Evolutionary conservation across 306 rosid genomes (phyloP).

Genomic region (Gillenia trifoliata): DNA sequence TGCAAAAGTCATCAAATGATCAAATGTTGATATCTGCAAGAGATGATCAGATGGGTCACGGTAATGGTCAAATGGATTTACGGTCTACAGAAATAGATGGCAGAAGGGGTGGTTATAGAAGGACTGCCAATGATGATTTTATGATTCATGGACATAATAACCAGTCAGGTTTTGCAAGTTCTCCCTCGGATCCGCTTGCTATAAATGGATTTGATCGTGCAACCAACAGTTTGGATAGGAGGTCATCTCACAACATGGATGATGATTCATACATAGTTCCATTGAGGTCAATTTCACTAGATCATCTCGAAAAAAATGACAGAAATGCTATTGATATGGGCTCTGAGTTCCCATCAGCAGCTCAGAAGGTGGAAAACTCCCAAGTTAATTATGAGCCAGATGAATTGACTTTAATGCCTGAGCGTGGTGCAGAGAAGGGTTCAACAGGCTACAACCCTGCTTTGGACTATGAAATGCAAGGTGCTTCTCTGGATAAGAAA

Average conservation of each 20-base stretch:
- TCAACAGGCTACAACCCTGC: conserved; percentile 75
- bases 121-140: conserved; percentile 58
- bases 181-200: conserved; percentile 44
- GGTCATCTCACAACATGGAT: conserved; percentile 47
- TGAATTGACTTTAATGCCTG: conserved; percentile 81
- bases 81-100: conserved; percentile 61
- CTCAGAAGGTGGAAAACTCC: conserved; percentile 42
- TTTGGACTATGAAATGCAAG: conserved; percentile 79
- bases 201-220: conserved; percentile 48
- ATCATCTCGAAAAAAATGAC: conserved; percentile 43
- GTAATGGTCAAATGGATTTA: conserved; percentile 37
- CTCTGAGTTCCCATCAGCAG: conserved; percentile 58
- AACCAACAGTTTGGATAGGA: conserved; percentile 44
- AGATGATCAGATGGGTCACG: conserved; percentile 36
- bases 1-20: conserved; percentile 48
- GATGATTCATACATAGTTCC: conserved; percentile 83
- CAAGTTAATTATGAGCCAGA: conserved; percentile 63
- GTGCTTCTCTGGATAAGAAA: conserved; percentile 37
- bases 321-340: conserved; percentile 78
- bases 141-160: conserved; percentile 46
- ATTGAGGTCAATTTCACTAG: conserved; percentile 48
- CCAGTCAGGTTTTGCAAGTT: conserved; percentile 34
- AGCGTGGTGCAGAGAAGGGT: conserved; percentile 61
- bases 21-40: conserved; percentile 44
- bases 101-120: conserved; percentile 53